phyloP scores from a whole-genome alignment of 805 yeast species.

The Pichia ethanolica region DNA sequence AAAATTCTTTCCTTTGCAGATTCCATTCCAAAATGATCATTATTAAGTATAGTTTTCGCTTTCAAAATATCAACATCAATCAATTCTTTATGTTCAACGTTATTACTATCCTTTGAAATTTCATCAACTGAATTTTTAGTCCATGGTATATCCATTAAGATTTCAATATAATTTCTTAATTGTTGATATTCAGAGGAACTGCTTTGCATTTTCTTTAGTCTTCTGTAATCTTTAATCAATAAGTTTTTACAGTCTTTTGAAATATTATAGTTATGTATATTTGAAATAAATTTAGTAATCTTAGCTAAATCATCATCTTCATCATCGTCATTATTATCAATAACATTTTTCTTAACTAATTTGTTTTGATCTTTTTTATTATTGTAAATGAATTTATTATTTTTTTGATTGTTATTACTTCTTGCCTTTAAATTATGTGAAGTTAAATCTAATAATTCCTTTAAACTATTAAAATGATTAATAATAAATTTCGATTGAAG shows the following conservation, averaged over 20 bases:
- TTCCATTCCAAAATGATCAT: conserved; percentile 73
- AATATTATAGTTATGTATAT: conserved; percentile 28
- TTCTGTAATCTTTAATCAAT: conserved; percentile 42
- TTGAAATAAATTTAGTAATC: conserved; percentile 25
- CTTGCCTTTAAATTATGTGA: not conserved
- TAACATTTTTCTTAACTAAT: not conserved
- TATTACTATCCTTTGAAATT: conserved; percentile 1
- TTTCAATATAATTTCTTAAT: conserved; percentile 54
- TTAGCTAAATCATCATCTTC: conserved; percentile 36
- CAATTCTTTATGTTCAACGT: not conserved
- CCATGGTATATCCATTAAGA: conserved; percentile 63
- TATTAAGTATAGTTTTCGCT: conserved; percentile 54
- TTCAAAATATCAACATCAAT: conserved; percentile 39
- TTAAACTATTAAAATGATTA: conserved; percentile 22
- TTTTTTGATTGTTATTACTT: too few relatives aligned
- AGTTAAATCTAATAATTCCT: conserved; percentile 9
- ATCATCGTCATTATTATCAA: conserved; percentile 36
- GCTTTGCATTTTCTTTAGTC: conserved; percentile 48
- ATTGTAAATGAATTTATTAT: too few relatives aligned
- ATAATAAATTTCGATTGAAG: conserved; percentile 23
- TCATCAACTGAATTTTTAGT: conserved; percentile 19
- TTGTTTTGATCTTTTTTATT: too few relatives aligned
- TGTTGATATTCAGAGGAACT: conserved; percentile 60
- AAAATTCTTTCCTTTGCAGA: conserved; percentile 67
- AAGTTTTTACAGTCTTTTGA: conserved; percentile 36